Evolutionary conservation across 2,329 filamentous ascomycete genomes (phyloP), one percentile per base, ranked within the genome.

Genomic region (Seiridium unicorne): DNA sequence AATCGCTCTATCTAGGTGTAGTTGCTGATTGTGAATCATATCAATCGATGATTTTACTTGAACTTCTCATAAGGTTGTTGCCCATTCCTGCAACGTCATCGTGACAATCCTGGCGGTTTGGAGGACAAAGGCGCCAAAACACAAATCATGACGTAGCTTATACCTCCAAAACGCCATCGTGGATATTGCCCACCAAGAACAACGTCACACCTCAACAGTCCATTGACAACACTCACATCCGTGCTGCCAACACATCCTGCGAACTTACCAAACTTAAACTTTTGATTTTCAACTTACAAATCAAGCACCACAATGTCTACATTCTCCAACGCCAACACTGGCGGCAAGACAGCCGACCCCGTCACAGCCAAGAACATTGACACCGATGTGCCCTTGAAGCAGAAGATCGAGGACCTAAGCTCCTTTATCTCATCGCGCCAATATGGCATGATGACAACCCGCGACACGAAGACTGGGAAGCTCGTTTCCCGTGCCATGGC

Each of bases 401-500:
- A 91, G 64, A 96, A 96, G 79, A 81, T 96, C 64, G 83, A 89
- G 61, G 91, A 90, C 61, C 83, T 96, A 44, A 79, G 82, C 68
- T 77, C 80, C 10, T 96, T 96, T 74, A 84, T 91, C 70, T 81
- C 84, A 40, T 81, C 82, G 63, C 84, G 83, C 79, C 96, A 96
- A 77, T 96, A 92, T 72, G 91, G 90, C 74, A 91, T 96, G 89
- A 88, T 96, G 86, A 95, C 92, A 5, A 96, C 93, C 31, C 83
- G 88, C 54, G 87, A 89, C 55, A 79, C 83, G 2, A 79, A 82
- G 38, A 84, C 81, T 0, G 89, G 88, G 9, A 81, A 87, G 55
- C 79, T 97, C 13, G 87, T 89, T 4, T 93, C 89, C 18, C 83
- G 93, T 64, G 91, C 89, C 74, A 96, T 97, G 93, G 91, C 91